Evolutionary conservation across 1,139 yeast species (phyloP), one percentile per base, ranked within the genome.

Genomic region (Lodderomyces orthopsilosis): DNA sequence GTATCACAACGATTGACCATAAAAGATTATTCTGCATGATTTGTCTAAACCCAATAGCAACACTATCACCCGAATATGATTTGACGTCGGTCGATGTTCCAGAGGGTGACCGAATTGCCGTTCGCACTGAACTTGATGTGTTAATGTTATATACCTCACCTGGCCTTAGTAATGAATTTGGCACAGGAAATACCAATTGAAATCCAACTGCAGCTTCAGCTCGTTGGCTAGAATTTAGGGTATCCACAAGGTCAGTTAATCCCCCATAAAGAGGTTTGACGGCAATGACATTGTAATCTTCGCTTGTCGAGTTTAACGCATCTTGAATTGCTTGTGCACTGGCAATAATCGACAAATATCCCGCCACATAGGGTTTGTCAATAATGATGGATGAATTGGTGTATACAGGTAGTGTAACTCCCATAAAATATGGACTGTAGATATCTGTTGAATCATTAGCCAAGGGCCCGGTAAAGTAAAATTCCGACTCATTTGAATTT

Each of bases 1-100:
- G 95, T 49, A 85, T 84, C 7, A 90, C 80, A 0, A 83, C 65
- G 1, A 91, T 81, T n/a, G 81, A 75, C 98, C 98, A 91, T n/a
- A 47, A 51, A n/a, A 69, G 67, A 1, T 70, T 71, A 33, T 73
- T 61, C 34, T 84, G 63, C 21, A 70, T 64, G 9, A 85, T 77
- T 10, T 75, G 70, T 1, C 86, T 72, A 58, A 68, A 90, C 0
- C 97, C 97, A 1, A 85, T 78, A 4, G 96, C 88, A 4, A 85
- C 79, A 2, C 59, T 51, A 3, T 57, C 51, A 2, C 74, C 76
- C 18, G 58, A 51, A 14, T 77, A 70, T 14, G 78, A 70, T 15
- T 55, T 58, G 1, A 81, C 47, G 63, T 70, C 54, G 12, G 79
- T 68, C 10, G 72, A 58, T 2, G 81, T 74, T 0, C 95, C 95